Percentiles rank a stretch among this genome's conserved stretches.
These are phyloP conservation scores for Apostasia ramifera DNA, from an alignment of 106 monocot species.

Conservation along the genomic window DNA sequence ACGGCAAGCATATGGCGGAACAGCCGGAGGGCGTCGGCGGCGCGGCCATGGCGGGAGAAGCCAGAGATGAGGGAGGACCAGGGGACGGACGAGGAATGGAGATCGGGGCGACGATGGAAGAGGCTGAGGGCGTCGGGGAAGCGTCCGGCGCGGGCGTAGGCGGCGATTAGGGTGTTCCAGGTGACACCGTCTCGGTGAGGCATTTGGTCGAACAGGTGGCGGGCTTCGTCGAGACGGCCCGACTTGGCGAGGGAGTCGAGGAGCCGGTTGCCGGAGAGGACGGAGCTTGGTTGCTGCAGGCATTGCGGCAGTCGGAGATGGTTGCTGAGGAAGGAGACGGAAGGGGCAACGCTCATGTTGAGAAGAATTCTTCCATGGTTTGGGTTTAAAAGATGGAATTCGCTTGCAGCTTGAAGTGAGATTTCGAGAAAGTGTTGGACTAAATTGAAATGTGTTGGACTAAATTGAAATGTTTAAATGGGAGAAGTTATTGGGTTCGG, in stretches of 20 bases:
- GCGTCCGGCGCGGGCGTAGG: constrained; percentile 4
- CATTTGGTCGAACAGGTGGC: constrained; percentile 9
- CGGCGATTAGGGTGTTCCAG: constrained; percentile 6
- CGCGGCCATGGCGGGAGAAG: constrained; percentile 3
- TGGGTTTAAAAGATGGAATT: too few species aligned
- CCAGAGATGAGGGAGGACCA: constrained; percentile 12
- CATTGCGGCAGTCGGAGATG: constrained; percentile 5
- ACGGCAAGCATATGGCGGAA: constrained; percentile 6
- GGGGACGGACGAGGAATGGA: constrained; percentile 7
- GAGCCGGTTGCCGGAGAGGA: constrained; percentile 10
- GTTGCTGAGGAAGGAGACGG: constrained; percentile 3
- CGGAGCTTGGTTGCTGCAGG: background rate
- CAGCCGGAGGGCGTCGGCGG: constrained; percentile 6
- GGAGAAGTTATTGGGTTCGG: too few species aligned
- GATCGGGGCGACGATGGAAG: background rate
- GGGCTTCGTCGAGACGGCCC: constrained; percentile 3
- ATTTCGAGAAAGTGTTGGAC: too few species aligned
- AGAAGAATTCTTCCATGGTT: background rate
- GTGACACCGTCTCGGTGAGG: background rate
- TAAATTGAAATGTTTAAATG: too few species aligned
- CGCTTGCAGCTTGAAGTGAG: too few species aligned
- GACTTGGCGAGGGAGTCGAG: constrained; percentile 11
- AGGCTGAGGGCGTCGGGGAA: background rate
- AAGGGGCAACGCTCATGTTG: constrained; percentile 9
- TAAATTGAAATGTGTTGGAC: too few species aligned